phyloP scores from a whole-genome alignment of 352 stramenopile species.

The Phytopythium ostracodes region DNA sequence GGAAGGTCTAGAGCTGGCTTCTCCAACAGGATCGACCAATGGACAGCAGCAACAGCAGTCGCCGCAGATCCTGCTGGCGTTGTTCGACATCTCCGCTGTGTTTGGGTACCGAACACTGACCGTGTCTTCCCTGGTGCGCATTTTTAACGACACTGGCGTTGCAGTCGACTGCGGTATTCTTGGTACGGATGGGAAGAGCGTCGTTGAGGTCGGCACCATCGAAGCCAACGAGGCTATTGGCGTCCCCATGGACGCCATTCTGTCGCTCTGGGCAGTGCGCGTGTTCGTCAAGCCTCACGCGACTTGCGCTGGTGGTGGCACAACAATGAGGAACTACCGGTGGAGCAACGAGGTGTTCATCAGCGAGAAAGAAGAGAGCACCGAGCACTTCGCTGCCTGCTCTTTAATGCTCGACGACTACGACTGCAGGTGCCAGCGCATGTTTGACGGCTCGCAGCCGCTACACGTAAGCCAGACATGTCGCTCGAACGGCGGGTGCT shows the following conservation, averaged over 20 bases:
- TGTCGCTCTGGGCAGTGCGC: conserved; percentile 45
- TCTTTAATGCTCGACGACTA: conserved; percentile 70
- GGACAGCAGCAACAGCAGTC: neutral
- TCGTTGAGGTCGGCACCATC: conserved; percentile 58
- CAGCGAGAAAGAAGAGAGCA: conserved; percentile 56
- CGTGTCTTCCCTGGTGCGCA: conserved; percentile 68
- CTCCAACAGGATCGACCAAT: neutral
- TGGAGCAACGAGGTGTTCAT: conserved; percentile 84
- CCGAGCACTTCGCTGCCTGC: conserved; percentile 55
- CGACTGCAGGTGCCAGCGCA: conserved; percentile 70
- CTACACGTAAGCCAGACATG: conserved; percentile 71
- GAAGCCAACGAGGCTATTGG: conserved; percentile 58
- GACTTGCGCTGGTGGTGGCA: neutral
- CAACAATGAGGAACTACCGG: conserved; percentile 46
- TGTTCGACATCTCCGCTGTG: conserved; percentile 72
- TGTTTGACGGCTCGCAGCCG: conserved; percentile 71
- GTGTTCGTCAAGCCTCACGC: conserved; percentile 61
- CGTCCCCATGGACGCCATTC: conserved; percentile 63
- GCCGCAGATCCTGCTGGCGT: conserved; percentile 38
- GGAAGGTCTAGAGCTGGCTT: neutral
- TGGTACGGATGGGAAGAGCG: conserved; percentile 46
- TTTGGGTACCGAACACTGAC: conserved; percentile 74
- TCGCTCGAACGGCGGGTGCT: conserved; percentile 63
- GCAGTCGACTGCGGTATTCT: conserved; percentile 57
- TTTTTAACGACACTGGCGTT: conserved; percentile 74